Evolutionary conservation across 768 basidiomycete species (phyloP).

Genomic region (Tubosaeta sp.): DNA sequence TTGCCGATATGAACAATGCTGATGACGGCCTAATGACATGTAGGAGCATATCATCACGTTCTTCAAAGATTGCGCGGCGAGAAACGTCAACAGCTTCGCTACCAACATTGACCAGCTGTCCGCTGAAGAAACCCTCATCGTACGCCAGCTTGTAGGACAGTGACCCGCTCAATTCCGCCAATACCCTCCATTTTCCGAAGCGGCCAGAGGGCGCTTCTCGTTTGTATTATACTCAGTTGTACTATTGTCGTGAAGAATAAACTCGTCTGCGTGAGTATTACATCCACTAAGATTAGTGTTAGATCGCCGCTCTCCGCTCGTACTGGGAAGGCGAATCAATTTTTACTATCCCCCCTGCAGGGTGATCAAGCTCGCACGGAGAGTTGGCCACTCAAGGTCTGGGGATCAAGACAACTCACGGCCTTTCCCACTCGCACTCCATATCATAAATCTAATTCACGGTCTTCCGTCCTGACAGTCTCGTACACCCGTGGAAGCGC

Average conservation of each 20-base stretch:
- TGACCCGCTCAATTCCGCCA: constrained; percentile 7
- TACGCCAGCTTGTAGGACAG: constrained; percentile 45
- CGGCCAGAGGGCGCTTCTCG: background rate
- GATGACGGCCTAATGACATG: background rate
- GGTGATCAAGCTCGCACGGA: background rate
- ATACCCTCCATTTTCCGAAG: background rate
- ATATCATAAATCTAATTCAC: background rate
- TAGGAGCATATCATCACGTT: constrained; percentile 70
- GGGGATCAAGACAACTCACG: background rate
- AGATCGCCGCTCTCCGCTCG: background rate
- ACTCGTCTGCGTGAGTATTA: background rate
- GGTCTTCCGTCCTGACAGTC: background rate
- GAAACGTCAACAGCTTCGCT: constrained; percentile 61
- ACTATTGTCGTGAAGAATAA: constrained; percentile 1
- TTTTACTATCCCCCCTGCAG: background rate
- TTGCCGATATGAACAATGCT: constrained; percentile 14
- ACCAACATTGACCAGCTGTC: constrained; percentile 60
- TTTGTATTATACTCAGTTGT: constrained; percentile 14
- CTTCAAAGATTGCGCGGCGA: constrained; percentile 61
- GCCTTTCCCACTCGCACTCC: background rate
- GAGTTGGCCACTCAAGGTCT: background rate
- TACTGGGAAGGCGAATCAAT: background rate
- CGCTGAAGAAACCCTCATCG: constrained; percentile 66
- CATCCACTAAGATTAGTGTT: no score
- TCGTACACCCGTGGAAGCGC: background rate